Evolutionary conservation across 2,329 filamentous ascomycete genomes (phyloP).

Genomic region (Paraphaeosphaeria minitans): DNA sequence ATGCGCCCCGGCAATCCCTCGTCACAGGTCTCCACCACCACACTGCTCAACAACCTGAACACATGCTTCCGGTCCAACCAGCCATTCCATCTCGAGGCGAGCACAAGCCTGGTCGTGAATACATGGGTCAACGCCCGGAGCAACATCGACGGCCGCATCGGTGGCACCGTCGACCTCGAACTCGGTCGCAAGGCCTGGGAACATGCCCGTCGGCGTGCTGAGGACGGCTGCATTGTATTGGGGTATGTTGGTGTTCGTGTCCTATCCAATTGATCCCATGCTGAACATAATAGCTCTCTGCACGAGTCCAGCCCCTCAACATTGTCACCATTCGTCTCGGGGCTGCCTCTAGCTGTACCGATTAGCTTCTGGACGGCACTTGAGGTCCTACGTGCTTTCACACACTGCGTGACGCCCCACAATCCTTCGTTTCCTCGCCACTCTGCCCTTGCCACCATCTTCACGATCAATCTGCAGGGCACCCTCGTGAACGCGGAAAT

Average conservation of each 20-base stretch:
- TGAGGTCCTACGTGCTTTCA: constrained; percentile 81
- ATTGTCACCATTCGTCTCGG: constrained; percentile 77
- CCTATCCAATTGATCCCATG: not conserved
- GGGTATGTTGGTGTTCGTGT: constrained; percentile 62
- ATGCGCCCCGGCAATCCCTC: constrained; percentile 65
- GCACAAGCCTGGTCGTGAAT: constrained; percentile 91
- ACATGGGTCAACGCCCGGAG: constrained; percentile 88
- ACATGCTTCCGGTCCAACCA: constrained; percentile 82
- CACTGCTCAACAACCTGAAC: constrained; percentile 88
- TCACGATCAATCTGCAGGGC: constrained; percentile 81
- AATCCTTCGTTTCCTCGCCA: constrained; percentile 86
- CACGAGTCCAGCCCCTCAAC: constrained; percentile 88
- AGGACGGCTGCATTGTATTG: constrained; percentile 91
- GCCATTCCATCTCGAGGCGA: constrained; percentile 85
- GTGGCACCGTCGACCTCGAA: constrained; percentile 79
- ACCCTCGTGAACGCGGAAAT: constrained; percentile 76
- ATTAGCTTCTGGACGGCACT: constrained; percentile 77
- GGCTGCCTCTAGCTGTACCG: constrained; percentile 80
- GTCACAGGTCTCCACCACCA: constrained; percentile 87
- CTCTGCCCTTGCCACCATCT: constrained; percentile 77
- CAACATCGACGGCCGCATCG: constrained; percentile 69
- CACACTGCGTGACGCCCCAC: constrained; percentile 83
- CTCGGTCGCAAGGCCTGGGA: constrained; percentile 89
- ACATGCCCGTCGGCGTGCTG: constrained; percentile 89
- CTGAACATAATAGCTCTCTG: constrained; percentile 68